A percentile compares a stretch with the other conserved stretches of the same genome.
phyloP scores from a whole-genome alignment of 73 alveolate species.

The Paramecium caudatum region DNA sequence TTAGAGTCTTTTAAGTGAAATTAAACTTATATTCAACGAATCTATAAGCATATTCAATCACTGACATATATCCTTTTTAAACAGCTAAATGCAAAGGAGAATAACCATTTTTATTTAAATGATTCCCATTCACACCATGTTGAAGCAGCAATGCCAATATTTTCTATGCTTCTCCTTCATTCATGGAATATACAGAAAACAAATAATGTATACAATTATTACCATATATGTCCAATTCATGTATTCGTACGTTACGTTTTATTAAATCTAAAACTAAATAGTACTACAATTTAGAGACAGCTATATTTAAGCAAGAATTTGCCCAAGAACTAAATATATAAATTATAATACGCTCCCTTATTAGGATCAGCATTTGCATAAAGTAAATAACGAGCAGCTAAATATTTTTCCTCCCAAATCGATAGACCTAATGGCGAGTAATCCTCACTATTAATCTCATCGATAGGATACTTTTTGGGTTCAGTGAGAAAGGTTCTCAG shows the following conservation, averaged over 20 bases:
- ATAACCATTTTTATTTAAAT: background rate
- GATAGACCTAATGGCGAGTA: conserved; percentile 61
- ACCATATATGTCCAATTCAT: conserved; percentile 38
- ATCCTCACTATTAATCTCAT: conserved; percentile 29
- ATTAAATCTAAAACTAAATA: conserved; percentile 53
- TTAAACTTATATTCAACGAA: conserved; percentile 25
- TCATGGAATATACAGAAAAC: conserved; percentile 24
- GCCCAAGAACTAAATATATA: conserved; percentile 14
- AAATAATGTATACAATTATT: conserved; percentile 57
- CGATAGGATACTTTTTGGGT: background rate
- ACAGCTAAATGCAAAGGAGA: conserved; percentile 58
- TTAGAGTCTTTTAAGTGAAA: conserved; percentile 17
- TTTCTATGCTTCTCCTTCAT: conserved; percentile 47
- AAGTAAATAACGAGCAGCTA: conserved; percentile 57
- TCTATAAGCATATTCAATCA: background rate
- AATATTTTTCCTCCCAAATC: conserved; percentile 62
- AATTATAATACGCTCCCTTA: conserved; percentile 62
- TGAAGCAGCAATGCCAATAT: conserved; percentile 7
- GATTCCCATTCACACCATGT: conserved; percentile 27
- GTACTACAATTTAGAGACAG: conserved; percentile 58
- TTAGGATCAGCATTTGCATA: conserved; percentile 68
- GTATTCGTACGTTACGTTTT: background rate
- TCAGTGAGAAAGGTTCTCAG: conserved; percentile 38
- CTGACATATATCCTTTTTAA: conserved; percentile 2
- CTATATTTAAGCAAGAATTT: conserved; percentile 25